Base-by-base conservation (phyloP, 192 early-diverging fungal genomes). In the Coemansia sp. region DNA sequence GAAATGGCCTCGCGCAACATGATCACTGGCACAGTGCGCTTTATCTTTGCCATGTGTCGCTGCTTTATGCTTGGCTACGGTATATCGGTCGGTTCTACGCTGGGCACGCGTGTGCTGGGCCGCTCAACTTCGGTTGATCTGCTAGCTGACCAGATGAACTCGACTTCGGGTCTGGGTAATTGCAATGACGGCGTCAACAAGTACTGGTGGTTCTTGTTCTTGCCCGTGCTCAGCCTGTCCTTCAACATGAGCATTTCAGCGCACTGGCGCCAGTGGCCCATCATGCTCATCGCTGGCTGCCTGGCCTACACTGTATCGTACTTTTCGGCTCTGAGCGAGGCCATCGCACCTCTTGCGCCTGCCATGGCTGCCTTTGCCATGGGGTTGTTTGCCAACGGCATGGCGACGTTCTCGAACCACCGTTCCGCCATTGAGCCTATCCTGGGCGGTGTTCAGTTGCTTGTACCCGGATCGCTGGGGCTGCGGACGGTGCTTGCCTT, bases 1-100 rank as follows among this genome's bases (percentile, higher is more conserved):
- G 95, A 97, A 69, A 76, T 97, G 68, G 87, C 91, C 1, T 91
- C 93, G 15, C 86, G 90, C 45, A 98, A 98, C 73, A 86, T 95
- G 75, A 88, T 96, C 42, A 89, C 91, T 5, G 96, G 96, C 37
- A 87, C 90, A 0, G 91, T 96, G 17, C 86, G 93, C n/a, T 81
- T 95, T 61, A 85, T 95, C 39, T 88, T 91, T 65, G 89, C 93
- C 9, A 70, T 97, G 14, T 90, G 93, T 67, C 90, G 88, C 27
- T 91, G 93, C 36, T 85, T 94, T 62, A 86, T 92, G 66, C 81
- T 93, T 23, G 93, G 88, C 38, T 93, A 89, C 66, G 93, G 92
- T 50, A 80, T 92, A 14, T 84, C 85, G 2, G 87, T 91, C 25
- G 90, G 90, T 8, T 83, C 88, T 6, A 80, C 73, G 19, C 77